phyloP scores from a whole-genome alignment of 2,329 filamentous ascomycete species.

The Aureobasidium sp. region DNA sequence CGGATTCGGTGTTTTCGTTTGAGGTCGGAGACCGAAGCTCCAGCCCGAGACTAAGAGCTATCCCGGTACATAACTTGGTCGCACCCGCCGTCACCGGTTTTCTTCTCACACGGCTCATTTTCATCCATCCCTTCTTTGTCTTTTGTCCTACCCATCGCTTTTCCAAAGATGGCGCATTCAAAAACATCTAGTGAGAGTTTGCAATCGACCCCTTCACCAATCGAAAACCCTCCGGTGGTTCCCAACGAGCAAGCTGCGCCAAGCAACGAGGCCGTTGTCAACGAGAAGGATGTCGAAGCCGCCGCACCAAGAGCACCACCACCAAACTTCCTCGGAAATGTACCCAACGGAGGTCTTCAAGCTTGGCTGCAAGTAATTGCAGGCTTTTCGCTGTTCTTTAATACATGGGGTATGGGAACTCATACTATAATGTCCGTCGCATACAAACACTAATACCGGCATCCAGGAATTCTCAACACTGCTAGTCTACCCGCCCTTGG shows the following conservation, averaged over 20 bases:
- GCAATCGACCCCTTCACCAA: neutral
- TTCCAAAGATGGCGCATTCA: neutral
- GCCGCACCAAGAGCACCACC: conserved; percentile 1
- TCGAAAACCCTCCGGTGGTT: conserved; percentile 6
- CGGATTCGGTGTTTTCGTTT: neutral
- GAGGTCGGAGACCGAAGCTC: neutral
- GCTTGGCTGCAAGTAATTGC: no score
- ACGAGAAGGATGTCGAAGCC: conserved; percentile 1
- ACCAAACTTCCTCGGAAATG: conserved; percentile 10
- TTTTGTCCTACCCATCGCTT: neutral
- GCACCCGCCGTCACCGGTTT: neutral
- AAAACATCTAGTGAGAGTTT: neutral
- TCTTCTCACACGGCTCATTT: neutral
- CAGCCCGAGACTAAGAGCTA: neutral
- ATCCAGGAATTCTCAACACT: no score
- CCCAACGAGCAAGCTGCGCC: conserved; percentile 1
- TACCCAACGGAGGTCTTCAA: conserved; percentile 18
- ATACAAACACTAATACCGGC: no score
- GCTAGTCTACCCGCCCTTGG: no score
- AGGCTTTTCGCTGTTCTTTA: no score
- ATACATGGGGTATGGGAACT: no score
- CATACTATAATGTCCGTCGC: no score
- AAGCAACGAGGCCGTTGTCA: neutral
- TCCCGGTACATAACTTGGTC: conserved; percentile 1
- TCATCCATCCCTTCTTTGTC: neutral